Evolutionary conservation across 2,329 filamentous ascomycete genomes (phyloP).

Genomic region (Plectosphaerella plurivora): DNA sequence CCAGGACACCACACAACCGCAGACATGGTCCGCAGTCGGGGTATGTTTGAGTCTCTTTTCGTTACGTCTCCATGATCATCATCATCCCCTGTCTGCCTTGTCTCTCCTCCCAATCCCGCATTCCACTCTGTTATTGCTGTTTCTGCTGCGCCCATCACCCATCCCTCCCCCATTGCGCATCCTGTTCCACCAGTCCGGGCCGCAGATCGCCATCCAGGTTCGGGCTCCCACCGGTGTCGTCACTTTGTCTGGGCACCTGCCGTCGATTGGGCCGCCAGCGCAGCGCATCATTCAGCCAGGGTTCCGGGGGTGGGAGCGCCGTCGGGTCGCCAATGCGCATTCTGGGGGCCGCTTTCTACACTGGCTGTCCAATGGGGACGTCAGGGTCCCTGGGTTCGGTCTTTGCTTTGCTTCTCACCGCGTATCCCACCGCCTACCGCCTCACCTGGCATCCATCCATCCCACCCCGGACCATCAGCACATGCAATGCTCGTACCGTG

Average conservation of each 20-base stretch:
- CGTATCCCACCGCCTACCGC: no score
- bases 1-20: not conserved
- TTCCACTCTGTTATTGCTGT: no score
- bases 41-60: slow-evolving; percentile 32
- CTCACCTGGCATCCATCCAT: no score
- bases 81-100: not conserved
- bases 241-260: not conserved
- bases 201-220: not conserved
- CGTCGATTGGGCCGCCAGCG: not conserved
- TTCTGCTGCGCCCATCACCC: not conserved
- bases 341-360: no score
- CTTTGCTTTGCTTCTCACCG: no score
- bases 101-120: not conserved
- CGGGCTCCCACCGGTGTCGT: not conserved
- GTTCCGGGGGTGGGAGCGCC: not conserved
- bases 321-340: no score
- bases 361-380: no score
- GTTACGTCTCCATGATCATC: not conserved
- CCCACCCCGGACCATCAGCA: no score
- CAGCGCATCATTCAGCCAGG: not conserved
- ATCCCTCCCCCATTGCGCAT: not conserved
- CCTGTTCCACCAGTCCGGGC: not conserved
- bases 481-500: no score
- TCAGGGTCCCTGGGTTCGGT: no score
- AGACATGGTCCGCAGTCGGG: slow-evolving; percentile 51